Conservation (phyloP, 2,329 filamentous ascomycete species). For the Metarhizium robertsii region DNA sequence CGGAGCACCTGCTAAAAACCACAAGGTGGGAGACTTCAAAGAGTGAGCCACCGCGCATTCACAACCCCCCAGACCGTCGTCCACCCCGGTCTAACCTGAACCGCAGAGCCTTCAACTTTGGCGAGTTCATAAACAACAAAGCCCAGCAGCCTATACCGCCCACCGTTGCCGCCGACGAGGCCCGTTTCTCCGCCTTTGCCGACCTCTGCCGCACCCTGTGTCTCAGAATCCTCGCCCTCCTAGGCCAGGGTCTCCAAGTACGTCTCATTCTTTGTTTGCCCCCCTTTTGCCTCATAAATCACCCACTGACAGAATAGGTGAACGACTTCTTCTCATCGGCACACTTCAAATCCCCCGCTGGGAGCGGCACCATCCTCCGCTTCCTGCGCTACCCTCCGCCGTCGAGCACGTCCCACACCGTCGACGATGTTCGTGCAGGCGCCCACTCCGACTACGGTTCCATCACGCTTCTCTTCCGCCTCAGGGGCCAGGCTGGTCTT, state of each 20-base stretch:
- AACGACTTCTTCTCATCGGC: conserved; percentile 45
- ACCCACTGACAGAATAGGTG: conserved; percentile 21
- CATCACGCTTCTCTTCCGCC: conserved; percentile 72
- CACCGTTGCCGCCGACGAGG: conserved; percentile 49
- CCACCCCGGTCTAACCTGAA: neutral
- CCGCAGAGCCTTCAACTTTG: conserved; percentile 81
- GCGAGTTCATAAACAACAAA: conserved; percentile 59
- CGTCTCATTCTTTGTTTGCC: conserved; percentile 7
- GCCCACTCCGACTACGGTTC: conserved; percentile 84
- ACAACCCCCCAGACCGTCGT: neutral
- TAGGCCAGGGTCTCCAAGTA: conserved; percentile 68
- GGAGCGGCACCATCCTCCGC: conserved; percentile 53
- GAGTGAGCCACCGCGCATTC: conserved; percentile 45
- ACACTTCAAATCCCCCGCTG: conserved; percentile 33
- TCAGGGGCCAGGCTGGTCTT: conserved; percentile 74
- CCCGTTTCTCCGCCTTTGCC: conserved; percentile 57
- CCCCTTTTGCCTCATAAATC: neutral
- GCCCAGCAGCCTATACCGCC: conserved; percentile 69
- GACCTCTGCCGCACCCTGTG: conserved; percentile 64
- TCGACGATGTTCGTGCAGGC: conserved; percentile 68
- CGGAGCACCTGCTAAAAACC: neutral
- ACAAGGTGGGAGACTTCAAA: conserved; percentile 73
- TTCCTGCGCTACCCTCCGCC: conserved; percentile 63
- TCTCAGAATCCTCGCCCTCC: conserved; percentile 61
- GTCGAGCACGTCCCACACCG: conserved; percentile 30